These are phyloP conservation scores for Capronia americana DNA, from an alignment of 2,329 filamentous ascomycete genomes.

Conservation along the genomic window DNA sequence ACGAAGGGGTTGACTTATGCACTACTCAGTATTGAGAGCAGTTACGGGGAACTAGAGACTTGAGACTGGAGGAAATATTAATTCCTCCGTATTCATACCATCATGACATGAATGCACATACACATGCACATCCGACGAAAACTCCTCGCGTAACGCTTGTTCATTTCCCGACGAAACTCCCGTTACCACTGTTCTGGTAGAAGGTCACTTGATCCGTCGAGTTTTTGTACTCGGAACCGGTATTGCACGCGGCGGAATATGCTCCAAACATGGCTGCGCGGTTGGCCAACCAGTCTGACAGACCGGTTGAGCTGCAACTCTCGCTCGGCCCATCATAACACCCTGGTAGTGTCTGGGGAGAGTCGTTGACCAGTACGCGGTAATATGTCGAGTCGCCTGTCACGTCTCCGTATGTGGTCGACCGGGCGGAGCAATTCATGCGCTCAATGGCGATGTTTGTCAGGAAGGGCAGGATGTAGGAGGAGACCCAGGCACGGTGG, in stretches of 20 bases:
- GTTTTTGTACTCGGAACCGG: conserved; percentile 25
- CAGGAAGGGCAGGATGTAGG: conserved; percentile 68
- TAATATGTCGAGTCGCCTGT: conserved; percentile 55
- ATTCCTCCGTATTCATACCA: no score
- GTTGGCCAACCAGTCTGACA: conserved; percentile 25
- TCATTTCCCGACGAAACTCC: conserved; percentile 28
- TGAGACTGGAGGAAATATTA: no score
- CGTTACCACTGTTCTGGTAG: conserved; percentile 26
- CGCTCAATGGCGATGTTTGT: conserved; percentile 71
- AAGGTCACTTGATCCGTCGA: conserved; percentile 32
- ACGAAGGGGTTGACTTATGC: no score
- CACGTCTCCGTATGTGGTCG: conserved; percentile 56
- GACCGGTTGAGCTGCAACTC: conserved; percentile 52
- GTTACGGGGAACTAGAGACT: no score
- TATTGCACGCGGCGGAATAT: conserved; percentile 28
- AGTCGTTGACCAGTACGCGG: conserved; percentile 59
- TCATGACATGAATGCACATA: no score
- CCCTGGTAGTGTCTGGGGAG: conserved; percentile 55
- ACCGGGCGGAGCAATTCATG: conserved; percentile 64
- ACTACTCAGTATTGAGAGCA: no score
- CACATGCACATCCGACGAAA: neutral
- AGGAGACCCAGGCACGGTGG: conserved; percentile 67
- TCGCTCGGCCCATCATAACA: conserved; percentile 59
- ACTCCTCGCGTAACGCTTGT: neutral
- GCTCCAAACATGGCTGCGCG: conserved; percentile 30